These are phyloP conservation scores for Penicillium sp. DNA, from an alignment of 2,329 filamentous ascomycete genomes.

Conservation along the genomic window DNA sequence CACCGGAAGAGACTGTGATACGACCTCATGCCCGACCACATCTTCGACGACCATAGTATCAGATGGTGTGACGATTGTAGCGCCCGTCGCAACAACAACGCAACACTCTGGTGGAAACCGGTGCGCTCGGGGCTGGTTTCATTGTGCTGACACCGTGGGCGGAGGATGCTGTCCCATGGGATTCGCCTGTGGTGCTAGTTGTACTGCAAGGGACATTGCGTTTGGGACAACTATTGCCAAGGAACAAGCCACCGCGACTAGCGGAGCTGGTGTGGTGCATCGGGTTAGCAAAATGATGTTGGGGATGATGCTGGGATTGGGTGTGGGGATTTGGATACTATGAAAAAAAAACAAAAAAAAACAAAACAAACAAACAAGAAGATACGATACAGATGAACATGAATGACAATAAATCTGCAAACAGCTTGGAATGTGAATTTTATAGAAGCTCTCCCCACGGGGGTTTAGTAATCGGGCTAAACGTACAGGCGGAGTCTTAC, in stretches of 20 bases:
- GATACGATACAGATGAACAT: not conserved
- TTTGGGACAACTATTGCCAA: constrained; percentile 55
- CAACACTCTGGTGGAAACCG: constrained; percentile 33
- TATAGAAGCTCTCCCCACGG: constrained; percentile 8
- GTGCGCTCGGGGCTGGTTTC: constrained; percentile 79
- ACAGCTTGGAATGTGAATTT: not conserved
- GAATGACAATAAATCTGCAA: not conserved
- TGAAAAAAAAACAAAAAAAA: not conserved
- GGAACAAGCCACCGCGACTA: constrained; percentile 25
- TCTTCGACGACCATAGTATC: constrained; percentile 64
- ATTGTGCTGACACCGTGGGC: constrained; percentile 63
- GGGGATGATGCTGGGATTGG: constrained; percentile 5
- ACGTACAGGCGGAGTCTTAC: constrained; percentile 1
- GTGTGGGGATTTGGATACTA: constrained; percentile 3
- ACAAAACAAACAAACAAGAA: not conserved
- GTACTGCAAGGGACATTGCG: constrained; percentile 57
- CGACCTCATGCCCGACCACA: constrained; percentile 71
- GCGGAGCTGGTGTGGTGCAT: not conserved
- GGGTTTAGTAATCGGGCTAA: constrained; percentile 15
- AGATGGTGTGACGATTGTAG: constrained; percentile 69
- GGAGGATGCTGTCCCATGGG: constrained; percentile 83
- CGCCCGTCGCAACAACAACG: constrained; percentile 53
- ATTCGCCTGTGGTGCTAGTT: constrained; percentile 73
- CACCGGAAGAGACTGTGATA: constrained; percentile 79
- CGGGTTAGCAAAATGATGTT: not conserved